phyloP scores from a whole-genome alignment of 164 flowering plant genomes.

The Hamamelis virginiana region DNA sequence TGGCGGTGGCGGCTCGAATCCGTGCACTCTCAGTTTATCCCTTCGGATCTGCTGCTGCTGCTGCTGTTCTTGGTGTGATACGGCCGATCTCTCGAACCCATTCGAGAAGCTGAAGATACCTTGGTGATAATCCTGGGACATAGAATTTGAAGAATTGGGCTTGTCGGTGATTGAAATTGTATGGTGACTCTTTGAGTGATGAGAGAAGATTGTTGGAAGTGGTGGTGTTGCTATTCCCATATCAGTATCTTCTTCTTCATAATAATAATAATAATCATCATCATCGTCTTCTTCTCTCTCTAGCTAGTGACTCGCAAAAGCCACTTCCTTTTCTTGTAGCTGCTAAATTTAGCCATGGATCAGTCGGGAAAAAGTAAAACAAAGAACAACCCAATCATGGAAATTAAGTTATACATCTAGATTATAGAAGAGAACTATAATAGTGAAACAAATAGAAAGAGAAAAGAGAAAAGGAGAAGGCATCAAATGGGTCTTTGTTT shows the following conservation, averaged over 20 bases:
- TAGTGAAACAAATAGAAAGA: neutral
- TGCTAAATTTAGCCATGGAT: constrained; percentile 19
- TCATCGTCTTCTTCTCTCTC: constrained; percentile 22
- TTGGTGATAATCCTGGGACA: constrained; percentile 70
- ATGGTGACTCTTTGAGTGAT: constrained; percentile 14
- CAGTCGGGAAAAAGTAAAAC: neutral
- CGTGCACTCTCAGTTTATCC: constrained; percentile 64
- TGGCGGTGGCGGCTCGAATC: constrained; percentile 45
- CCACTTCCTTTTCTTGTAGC: neutral
- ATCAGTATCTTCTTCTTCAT: constrained; percentile 31
- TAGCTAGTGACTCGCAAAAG: no score
- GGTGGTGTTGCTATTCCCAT: constrained; percentile 54
- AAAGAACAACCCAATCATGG: constrained; percentile 13
- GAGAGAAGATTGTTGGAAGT: constrained; percentile 20
- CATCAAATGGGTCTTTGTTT: constrained; percentile 18
- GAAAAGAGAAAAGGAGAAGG: constrained; percentile 12
- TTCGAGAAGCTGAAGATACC: constrained; percentile 61
- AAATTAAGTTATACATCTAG: neutral
- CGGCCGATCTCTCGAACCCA: constrained; percentile 61
- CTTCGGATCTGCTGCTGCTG: constrained; percentile 53
- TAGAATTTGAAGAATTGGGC: constrained; percentile 38
- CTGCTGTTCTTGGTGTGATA: constrained; percentile 27
- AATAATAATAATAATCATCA: no score
- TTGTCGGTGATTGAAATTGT: constrained; percentile 12
- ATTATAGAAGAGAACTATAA: neutral